Percentiles rank a stretch among this genome's conserved stretches.
Conservation (phyloP, 805 yeast genomes). For the Ogataea populi-albae region DNA sequence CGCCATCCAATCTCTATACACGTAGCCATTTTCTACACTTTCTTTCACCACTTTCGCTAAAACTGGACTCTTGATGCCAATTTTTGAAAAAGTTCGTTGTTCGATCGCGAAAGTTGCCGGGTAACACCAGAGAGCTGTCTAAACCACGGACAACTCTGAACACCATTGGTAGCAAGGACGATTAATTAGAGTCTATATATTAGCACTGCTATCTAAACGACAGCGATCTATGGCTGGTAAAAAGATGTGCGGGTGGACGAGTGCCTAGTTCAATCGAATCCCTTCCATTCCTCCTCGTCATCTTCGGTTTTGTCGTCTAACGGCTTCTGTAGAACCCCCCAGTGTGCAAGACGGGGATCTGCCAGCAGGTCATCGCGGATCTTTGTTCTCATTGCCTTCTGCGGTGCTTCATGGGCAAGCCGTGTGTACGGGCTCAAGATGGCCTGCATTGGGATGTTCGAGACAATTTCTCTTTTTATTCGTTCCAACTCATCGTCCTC, state of each 20-base stretch:
- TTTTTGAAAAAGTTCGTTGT: too few species aligned
- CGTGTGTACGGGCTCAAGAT: constrained; percentile 61
- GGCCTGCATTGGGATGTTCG: constrained; percentile 48
- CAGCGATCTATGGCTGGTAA: too few species aligned
- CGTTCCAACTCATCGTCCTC: constrained; percentile 10
- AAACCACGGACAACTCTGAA: too few species aligned
- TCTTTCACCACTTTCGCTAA: too few species aligned
- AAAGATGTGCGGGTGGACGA: background rate
- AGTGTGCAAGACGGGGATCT: constrained; percentile 59
- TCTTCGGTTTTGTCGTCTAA: constrained; percentile 26
- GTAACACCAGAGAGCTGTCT: too few species aligned
- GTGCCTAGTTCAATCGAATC: constrained; percentile 24
- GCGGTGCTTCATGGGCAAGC: constrained; percentile 45
- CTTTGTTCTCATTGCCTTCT: constrained; percentile 64
- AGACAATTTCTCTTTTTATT: constrained; percentile 33
- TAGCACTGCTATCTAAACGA: too few species aligned
- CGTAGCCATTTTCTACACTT: too few species aligned
- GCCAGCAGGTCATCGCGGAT: constrained; percentile 62
- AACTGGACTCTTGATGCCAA: too few species aligned
- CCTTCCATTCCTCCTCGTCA: constrained; percentile 30
- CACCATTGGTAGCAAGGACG: too few species aligned
- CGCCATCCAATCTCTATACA: too few species aligned
- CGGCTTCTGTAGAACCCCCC: constrained; percentile 50
- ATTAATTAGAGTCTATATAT: too few species aligned
- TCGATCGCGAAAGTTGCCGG: too few species aligned